A percentile compares a stretch with the other conserved stretches of the same genome.
Evolutionary conservation across 176 grass and related monocot species (phyloP).

Genomic region (Carex parvula): DNA sequence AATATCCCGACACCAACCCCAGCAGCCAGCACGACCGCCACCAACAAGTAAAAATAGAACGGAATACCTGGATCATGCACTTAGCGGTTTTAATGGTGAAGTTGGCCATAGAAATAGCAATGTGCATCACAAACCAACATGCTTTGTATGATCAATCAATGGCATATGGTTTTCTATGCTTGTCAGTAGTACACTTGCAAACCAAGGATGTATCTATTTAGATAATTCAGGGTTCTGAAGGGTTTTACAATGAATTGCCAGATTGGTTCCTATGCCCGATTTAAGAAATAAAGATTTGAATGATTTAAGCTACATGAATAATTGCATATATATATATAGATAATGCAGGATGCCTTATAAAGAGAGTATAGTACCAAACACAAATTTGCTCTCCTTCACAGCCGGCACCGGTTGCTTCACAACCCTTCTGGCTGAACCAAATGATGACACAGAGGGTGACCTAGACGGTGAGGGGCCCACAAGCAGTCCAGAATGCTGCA

Average conservation of each 20-base stretch:
- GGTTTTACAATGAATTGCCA: background rate
- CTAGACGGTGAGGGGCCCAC: conserved; percentile 47
- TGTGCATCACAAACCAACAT: background rate
- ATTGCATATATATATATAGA: conserved; percentile 21
- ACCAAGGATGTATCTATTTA: background rate
- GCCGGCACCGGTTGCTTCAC: conserved; percentile 32
- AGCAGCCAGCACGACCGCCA: conserved; percentile 37
- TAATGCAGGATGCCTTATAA: background rate
- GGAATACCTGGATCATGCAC: conserved; percentile 38
- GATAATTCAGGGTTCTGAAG: background rate
- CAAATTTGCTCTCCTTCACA: conserved; percentile 10
- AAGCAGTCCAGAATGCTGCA: conserved; percentile 62
- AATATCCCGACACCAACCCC: conserved; percentile 55
- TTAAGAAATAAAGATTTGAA: background rate
- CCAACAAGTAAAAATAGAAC: conserved; percentile 52
- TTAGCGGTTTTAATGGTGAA: background rate
- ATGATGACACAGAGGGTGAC: conserved; percentile 23
- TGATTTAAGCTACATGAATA: background rate
- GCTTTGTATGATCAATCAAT: background rate
- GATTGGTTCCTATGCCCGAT: background rate
- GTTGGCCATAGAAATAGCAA: background rate
- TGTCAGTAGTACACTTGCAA: background rate
- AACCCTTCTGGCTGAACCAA: conserved; percentile 19
- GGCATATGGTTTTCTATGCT: background rate
- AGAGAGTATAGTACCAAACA: conserved; percentile 6